Conservation (phyloP, 1,139 yeast species). For the Taphrina populina region DNA sequence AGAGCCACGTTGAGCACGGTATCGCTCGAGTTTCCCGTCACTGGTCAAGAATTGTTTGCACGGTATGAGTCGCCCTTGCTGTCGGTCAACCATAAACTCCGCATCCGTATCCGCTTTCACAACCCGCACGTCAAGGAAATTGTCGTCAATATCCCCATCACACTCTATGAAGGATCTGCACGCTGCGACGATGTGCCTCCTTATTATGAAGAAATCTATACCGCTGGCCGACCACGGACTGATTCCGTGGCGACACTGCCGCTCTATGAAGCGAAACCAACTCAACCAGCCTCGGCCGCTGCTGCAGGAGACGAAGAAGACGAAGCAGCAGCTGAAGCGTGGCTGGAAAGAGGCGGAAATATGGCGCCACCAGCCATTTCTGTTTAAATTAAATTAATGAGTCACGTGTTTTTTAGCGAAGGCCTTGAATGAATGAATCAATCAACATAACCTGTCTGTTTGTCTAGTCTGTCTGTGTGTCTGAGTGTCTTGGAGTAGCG, state of each 20-base stretch:
- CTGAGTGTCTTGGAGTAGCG: too few species aligned
- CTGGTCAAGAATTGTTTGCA: slow-evolving; percentile 15
- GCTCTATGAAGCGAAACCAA: too few species aligned
- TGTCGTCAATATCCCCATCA: slow-evolving; percentile 24
- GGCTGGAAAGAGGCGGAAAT: background rate
- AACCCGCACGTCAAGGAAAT: slow-evolving; percentile 26
- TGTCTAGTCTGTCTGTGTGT: too few species aligned
- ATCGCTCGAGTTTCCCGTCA: slow-evolving; percentile 11
- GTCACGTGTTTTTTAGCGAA: too few species aligned
- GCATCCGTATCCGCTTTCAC: slow-evolving; percentile 19
- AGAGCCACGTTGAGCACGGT: slow-evolving; percentile 18
- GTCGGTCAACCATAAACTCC: slow-evolving; percentile 19
- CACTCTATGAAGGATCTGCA: slow-evolving; percentile 22
- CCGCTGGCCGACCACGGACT: slow-evolving; percentile 5
- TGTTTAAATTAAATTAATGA: too few species aligned
- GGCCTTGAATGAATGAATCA: too few species aligned
- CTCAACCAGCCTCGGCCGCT: too few species aligned
- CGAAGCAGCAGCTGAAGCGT: too few species aligned
- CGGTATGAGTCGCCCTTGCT: slow-evolving; percentile 24
- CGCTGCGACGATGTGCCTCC: slow-evolving; percentile 33
- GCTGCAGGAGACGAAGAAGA: too few species aligned
- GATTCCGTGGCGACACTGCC: slow-evolving; percentile 31
- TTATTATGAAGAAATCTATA: slow-evolving; percentile 28
- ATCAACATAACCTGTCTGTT: too few species aligned
- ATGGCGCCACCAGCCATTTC: background rate